phyloP scores from a whole-genome alignment of 2,329 filamentous ascomycete genomes.

The Phaeoacremonium minimum region DNA sequence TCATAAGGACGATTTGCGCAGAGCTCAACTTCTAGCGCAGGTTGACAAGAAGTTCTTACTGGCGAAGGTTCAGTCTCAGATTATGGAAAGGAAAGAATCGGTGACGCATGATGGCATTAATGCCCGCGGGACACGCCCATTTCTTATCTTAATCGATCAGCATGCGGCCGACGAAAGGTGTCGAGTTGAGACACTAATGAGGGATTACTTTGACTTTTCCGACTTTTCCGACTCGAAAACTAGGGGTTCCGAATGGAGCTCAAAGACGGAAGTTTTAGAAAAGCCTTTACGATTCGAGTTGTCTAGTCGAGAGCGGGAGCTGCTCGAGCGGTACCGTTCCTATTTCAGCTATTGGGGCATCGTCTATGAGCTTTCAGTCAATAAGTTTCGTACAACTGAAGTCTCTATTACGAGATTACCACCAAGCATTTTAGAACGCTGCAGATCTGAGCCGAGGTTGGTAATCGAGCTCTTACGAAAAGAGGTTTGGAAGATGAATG shows the following conservation, averaged over 20 bases:
- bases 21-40: slow-evolving; percentile 69
- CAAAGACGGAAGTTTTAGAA: slow-evolving; percentile 31
- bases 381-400: slow-evolving; percentile 39
- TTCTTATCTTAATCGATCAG: slow-evolving; percentile 80
- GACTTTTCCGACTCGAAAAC: neutral
- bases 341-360: slow-evolving; percentile 76
- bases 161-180: slow-evolving; percentile 92
- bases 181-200: slow-evolving; percentile 70
- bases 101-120: neutral
- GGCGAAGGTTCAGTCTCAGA: slow-evolving; percentile 43
- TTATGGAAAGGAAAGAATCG: slow-evolving; percentile 10
- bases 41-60: slow-evolving; percentile 90
- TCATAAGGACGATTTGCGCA: slow-evolving; percentile 55
- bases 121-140: too few species aligned
- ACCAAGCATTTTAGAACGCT: slow-evolving; percentile 69
- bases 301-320: slow-evolving; percentile 49
- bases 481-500: slow-evolving; percentile 66
- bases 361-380: slow-evolving; percentile 39
- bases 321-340: slow-evolving; percentile 48
- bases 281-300: slow-evolving; percentile 63
- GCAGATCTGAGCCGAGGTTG: slow-evolving; percentile 65
- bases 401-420: slow-evolving; percentile 48
- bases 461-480: slow-evolving; percentile 69
- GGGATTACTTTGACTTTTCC: slow-evolving; percentile 36
- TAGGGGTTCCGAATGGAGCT: slow-evolving; percentile 11